A percentile compares a stretch with the other conserved stretches of the same genome.
Evolutionary conservation across 2,329 filamentous ascomycete species (phyloP).

Genomic region (Fonsecaea monophora): DNA sequence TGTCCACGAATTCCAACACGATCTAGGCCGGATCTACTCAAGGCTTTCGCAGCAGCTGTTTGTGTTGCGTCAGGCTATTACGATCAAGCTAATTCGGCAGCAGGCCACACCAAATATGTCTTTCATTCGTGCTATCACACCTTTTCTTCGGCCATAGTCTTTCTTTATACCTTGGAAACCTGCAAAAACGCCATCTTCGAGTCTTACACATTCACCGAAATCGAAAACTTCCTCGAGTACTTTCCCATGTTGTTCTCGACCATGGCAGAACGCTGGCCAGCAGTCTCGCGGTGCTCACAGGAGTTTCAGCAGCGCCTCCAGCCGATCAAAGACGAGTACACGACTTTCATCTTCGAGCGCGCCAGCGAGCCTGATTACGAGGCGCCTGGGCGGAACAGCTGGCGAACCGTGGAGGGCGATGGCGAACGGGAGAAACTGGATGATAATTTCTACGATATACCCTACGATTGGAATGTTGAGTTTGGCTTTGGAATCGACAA

Average conservation of each 20-base stretch:
- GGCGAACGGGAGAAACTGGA: too few species aligned
- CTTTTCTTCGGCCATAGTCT: conserved; percentile 22
- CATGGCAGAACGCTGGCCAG: conserved; percentile 26
- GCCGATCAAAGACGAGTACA: too few species aligned
- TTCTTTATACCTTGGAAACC: conserved; percentile 19
- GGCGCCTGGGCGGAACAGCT: too few species aligned
- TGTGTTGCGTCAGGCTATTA: conserved; percentile 20
- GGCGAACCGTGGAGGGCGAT: too few species aligned
- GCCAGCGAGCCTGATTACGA: too few species aligned
- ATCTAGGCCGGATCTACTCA: conserved; percentile 12
- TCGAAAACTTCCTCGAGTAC: conserved; percentile 15
- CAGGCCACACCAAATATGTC: conserved; percentile 25
- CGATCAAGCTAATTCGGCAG: not conserved
- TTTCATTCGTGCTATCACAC: conserved; percentile 24
- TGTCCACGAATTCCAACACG: conserved; percentile 14
- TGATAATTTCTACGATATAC: too few species aligned
- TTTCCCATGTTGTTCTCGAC: conserved; percentile 25
- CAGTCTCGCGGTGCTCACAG: conserved; percentile 18
- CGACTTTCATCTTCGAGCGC: too few species aligned
- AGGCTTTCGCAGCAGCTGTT: conserved; percentile 17
- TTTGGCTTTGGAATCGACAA: too few species aligned
- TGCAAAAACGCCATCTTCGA: conserved; percentile 15
- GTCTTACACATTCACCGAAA: conserved; percentile 2
- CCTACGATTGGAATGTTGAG: too few species aligned
- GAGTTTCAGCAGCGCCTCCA: conserved; percentile 1